Conservation (phyloP, 148 eudicot genomes). For the Silene conica region DNA sequence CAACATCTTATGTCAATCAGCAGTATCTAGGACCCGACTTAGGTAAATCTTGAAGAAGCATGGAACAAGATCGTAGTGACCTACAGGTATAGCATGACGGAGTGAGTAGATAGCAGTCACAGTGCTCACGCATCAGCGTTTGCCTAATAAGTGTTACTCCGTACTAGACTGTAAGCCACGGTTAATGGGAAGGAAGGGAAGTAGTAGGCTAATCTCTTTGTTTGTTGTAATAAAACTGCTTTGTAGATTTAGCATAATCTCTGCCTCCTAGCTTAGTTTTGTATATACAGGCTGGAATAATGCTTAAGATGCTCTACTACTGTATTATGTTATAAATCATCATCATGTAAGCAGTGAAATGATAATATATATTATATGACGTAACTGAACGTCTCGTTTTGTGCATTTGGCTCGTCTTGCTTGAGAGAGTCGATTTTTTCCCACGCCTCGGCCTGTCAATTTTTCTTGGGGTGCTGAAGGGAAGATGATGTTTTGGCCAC, state of each 20-base stretch:
- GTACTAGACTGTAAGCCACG: constrained; percentile 13
- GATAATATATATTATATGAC: constrained; percentile 8
- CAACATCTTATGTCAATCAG: constrained; percentile 4
- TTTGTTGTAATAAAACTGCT: constrained; percentile 31
- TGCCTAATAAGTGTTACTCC: constrained; percentile 13
- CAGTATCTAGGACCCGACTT: constrained; percentile 27
- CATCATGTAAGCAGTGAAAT: constrained; percentile 21
- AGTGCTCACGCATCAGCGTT: constrained; percentile 18
- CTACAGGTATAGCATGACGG: constrained; percentile 18
- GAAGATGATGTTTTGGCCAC: constrained; percentile 5
- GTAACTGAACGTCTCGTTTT: constrained; percentile 8
- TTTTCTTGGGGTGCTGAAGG: constrained; percentile 6
- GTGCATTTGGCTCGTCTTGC: neutral
- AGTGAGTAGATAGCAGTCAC: constrained; percentile 18
- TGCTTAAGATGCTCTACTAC: constrained; percentile 12
- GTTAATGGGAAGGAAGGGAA: constrained; percentile 14
- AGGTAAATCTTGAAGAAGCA: constrained; percentile 16
- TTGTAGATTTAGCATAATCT: constrained; percentile 14
- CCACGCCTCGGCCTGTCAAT: too few relatives aligned
- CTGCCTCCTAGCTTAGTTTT: constrained; percentile 24
- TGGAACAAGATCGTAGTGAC: constrained; percentile 19
- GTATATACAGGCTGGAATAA: constrained; percentile 24
- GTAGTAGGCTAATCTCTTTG: constrained; percentile 17
- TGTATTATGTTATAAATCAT: constrained; percentile 9
- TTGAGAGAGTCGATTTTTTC: too few relatives aligned